Evolutionary conservation across 345 rosid genomes (phyloP).

Genomic region (Camelina hispida): DNA sequence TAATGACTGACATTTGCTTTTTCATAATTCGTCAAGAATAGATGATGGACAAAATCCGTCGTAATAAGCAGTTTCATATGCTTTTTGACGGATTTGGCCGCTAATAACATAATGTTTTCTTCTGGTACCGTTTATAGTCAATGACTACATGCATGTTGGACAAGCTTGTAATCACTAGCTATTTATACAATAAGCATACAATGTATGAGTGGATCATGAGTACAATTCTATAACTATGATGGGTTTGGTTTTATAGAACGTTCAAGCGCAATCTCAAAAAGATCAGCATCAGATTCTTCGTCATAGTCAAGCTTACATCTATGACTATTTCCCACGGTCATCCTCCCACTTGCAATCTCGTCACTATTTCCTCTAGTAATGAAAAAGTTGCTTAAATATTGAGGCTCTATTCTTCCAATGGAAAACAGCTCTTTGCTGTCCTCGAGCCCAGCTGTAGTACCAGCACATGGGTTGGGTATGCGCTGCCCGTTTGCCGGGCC

Average conservation of each 20-base stretch:
- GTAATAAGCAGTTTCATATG: too few species aligned
- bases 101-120: too few species aligned
- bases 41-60: too few species aligned
- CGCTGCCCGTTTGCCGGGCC: conserved; percentile 43
- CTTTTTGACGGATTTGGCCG: too few species aligned
- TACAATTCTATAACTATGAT: conserved; percentile 37
- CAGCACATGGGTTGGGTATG: conserved; percentile 41
- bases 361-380: conserved; percentile 51
- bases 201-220: background rate
- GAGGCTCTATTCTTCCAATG: conserved; percentile 88
- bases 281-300: conserved; percentile 90
- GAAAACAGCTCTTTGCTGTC: conserved; percentile 90
- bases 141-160: background rate
- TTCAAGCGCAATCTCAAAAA: conserved; percentile 84
- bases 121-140: background rate
- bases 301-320: conserved; percentile 56
- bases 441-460: conserved; percentile 66
- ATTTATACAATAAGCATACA: conserved; percentile 23
- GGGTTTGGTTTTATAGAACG: conserved; percentile 53
- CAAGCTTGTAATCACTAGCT: background rate
- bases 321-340: conserved; percentile 38
- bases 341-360: conserved; percentile 40
- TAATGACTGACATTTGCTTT: too few species aligned
- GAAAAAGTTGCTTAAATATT: conserved; percentile 62
- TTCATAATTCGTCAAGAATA: too few species aligned